Base-by-base conservation (phyloP, 1,284 basidiomycete genomes). In the Moesziomyces sp. region DNA sequence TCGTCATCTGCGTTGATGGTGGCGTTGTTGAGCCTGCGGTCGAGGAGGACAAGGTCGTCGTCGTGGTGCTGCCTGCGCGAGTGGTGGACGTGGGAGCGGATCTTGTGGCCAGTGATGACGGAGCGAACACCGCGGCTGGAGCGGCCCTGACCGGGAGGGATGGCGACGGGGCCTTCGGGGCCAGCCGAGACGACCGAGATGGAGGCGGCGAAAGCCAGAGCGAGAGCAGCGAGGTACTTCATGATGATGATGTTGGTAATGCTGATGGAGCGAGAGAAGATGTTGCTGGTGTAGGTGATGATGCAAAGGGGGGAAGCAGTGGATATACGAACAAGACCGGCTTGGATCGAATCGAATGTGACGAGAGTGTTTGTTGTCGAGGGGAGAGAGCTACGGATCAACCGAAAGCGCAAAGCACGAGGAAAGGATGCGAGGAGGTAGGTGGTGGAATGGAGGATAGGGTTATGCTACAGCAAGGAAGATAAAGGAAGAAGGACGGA, bases 31-130 rank as follows among this genome's bases (percentile, higher is more conserved):
- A 57, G 57, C 7, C 63, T 40, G 46, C 69, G 55, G 38, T 61
- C 58, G 23, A 58, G 30, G 35, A 26, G 33, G 46, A 56, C 23
- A 43, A 62, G 42, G 24, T 57, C 40, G 24, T 66, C 50, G 46
- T 64, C 54, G 43, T 53, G 38, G 49, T 55, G 53, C 19, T 64
- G 64, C 30, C 71, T 46, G 43, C 66, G 72, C 52, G 72, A 70
- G 63, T 66, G 72, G 62, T 71, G 73, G 14, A 53, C 52, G 46
- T 75, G 73, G 11, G 63, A 67, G 18, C 73, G 73, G 40, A 75
- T 71, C 68, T 75, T 75, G 57, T 71, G 73, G 33, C 73, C 73
- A n/a, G 73, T 71, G 58, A 75, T 68, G 57, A 75, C 60, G 64
- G 64, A 66, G 14, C 69, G 68, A 44, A 76, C 59, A 52, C 68